Percentiles rank a stretch among this genome's conserved stretches.
Conservation (phyloP, 208 protist species). For the Chromosphaera perkinsii region DNA sequence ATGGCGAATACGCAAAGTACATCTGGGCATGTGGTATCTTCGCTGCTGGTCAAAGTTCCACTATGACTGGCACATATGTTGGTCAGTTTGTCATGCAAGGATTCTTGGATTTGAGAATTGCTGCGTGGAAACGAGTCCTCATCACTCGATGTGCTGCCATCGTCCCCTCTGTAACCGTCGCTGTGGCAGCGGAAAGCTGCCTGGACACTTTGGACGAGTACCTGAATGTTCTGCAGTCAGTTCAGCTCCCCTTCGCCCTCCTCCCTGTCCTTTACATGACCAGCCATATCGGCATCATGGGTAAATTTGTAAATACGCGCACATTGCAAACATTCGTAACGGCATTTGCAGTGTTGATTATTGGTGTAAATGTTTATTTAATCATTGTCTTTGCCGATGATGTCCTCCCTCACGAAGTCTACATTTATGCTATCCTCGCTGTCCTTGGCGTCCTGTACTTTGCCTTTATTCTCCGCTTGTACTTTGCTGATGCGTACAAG, state of each 20-base stretch:
- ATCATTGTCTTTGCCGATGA: too few relatives aligned
- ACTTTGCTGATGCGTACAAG: too few relatives aligned
- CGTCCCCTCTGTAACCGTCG: constrained; percentile 39
- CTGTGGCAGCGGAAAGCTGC: not conserved
- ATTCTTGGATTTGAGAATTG: constrained; percentile 54
- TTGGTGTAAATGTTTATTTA: too few relatives aligned
- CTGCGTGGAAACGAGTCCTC: constrained; percentile 51
- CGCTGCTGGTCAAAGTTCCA: constrained; percentile 58
- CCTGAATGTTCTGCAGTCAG: constrained; percentile 19
- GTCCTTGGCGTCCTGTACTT: too few relatives aligned
- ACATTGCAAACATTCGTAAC: too few relatives aligned
- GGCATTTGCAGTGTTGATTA: too few relatives aligned
- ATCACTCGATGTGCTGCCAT: constrained; percentile 52
- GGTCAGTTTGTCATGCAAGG: constrained; percentile 70
- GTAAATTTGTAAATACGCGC: too few relatives aligned
- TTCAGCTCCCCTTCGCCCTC: constrained; percentile 19
- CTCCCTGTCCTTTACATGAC: too few relatives aligned
- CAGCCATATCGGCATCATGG: too few relatives aligned
- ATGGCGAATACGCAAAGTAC: constrained; percentile 47
- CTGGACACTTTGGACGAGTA: constrained; percentile 15
- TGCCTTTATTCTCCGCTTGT: too few relatives aligned
- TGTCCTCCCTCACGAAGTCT: too few relatives aligned
- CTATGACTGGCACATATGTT: constrained; percentile 64
- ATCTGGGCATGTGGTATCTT: constrained; percentile 58
- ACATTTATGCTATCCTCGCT: too few relatives aligned